Conservation (phyloP, 139 green algal species). For the Astrephomene gubernaculifera region DNA sequence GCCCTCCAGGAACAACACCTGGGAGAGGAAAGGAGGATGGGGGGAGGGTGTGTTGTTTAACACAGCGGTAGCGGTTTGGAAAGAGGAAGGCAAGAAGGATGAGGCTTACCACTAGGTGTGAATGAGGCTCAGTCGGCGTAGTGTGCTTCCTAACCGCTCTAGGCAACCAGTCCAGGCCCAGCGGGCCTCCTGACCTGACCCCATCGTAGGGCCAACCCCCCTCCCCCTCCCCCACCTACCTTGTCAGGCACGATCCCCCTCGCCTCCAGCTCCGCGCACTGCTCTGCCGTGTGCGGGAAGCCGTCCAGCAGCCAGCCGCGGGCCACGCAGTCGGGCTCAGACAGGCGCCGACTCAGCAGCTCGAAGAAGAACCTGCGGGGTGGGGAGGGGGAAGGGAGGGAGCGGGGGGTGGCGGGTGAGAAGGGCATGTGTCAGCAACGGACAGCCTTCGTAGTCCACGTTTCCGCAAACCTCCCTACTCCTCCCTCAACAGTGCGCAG, state of each 20-base stretch:
- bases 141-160: background rate
- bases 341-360: slow-evolving; percentile 57
- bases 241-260: slow-evolving; percentile 67
- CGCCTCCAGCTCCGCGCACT: slow-evolving; percentile 45
- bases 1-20: slow-evolving; percentile 76
- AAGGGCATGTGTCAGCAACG: too few species aligned
- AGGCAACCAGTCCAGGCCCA: background rate
- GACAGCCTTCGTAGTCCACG: too few species aligned
- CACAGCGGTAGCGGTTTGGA: background rate
- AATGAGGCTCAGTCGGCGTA: too few species aligned
- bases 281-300: slow-evolving; percentile 76
- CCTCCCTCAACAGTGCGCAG: too few species aligned
- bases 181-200: background rate
- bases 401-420: too few species aligned
- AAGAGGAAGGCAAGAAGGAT: background rate
- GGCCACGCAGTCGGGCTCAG: slow-evolving; percentile 62
- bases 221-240: slow-evolving; percentile 27
- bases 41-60: background rate
- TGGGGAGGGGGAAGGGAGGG: background rate
- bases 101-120: too few species aligned
- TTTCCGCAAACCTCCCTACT: too few species aligned
- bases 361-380: slow-evolving; percentile 46
- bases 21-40: slow-evolving; percentile 1
- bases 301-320: slow-evolving; percentile 83
- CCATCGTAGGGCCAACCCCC: background rate